Evolutionary conservation across 2,329 filamentous ascomycete species (phyloP), one percentile per base, ranked within the genome.

Genomic region (Rasamsonia emersonii): DNA sequence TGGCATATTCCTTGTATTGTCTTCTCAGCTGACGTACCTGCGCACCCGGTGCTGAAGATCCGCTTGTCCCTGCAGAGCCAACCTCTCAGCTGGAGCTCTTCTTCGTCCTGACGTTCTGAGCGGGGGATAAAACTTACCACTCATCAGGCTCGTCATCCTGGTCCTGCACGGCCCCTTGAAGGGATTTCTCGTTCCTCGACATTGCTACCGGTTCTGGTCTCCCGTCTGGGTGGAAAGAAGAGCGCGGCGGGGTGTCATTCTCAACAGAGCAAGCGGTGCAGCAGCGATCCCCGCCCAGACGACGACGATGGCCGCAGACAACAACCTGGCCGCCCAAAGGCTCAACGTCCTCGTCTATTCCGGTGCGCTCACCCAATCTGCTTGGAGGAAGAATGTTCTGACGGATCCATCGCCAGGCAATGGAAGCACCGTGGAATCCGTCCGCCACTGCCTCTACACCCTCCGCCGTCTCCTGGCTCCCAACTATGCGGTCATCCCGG

Each of bases 321-420:
- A 47, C 43, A 57, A 55, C 44, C 42, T 89, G 77, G 65, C 75
- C 6, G 62, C 70, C 17, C 76, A 75, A 52, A 80, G 77, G 53
- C 72, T 95, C 64, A 96, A 98, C 56, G 80, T 98, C 35, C 73
- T 96, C 44, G 85, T 98, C 32, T 96, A 96, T 53, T 82, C 86
- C 46, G 86, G 85, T 88, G 67, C 52, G 57, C 48, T 49, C 32
- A 45, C 39, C 30, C 38, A 47, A 37, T 35, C 33, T 26, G 46
- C 46, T 29, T 44, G 45, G 34, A 42, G 44, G 37, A 42, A 46
- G 16, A 46, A 39, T 33, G 46, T 50, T 47, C 49, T 54, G 47
- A 57, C 45, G 30, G 40, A 44, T 42, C 2, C 9, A 3, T 23
- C 39, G 33, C 28, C 49, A 86, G 88, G 89, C 48, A 75, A 79